A percentile compares a stretch with the other conserved stretches of the same genome.
These are phyloP conservation scores for Lipomyces orientalis DNA, from an alignment of 805 yeast genomes.

Conservation along the genomic window DNA sequence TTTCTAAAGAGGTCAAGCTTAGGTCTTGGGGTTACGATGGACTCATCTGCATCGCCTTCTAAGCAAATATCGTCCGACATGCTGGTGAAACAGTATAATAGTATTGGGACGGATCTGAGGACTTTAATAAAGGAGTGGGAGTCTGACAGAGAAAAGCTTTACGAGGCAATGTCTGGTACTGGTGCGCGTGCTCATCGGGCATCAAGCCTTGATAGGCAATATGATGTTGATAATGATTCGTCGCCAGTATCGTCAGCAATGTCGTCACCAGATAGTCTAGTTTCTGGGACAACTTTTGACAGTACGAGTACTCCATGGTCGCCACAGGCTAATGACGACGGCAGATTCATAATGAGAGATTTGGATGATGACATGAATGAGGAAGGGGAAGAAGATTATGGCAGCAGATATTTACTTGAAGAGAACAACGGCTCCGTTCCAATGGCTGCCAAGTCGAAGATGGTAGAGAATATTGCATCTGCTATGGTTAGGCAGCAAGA, in stretches of 20 bases:
- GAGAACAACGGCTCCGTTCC: conserved; percentile 15
- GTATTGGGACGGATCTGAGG: conserved; percentile 30
- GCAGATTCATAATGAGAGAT: conserved; percentile 8
- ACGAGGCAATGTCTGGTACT: conserved; percentile 19
- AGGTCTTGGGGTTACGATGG: conserved; percentile 2
- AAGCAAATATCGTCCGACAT: conserved; percentile 11
- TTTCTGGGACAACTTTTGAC: conserved; percentile 23
- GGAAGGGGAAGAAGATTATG: conserved; percentile 15
- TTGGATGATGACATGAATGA: conserved; percentile 7
- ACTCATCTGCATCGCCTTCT: conserved; percentile 7
- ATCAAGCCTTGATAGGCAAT: neutral
- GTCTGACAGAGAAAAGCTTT: conserved; percentile 23
- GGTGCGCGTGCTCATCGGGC: neutral
- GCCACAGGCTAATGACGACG: conserved; percentile 2
- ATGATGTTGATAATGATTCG: neutral
- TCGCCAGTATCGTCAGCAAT: conserved; percentile 18
- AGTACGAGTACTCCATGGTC: conserved; percentile 18
- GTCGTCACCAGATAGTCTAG: conserved; percentile 29
- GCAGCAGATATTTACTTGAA: conserved; percentile 14
- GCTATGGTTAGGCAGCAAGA: conserved; percentile 29
- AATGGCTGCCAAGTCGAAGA: conserved; percentile 12
- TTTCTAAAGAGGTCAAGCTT: conserved; percentile 20
- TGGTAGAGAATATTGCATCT: conserved; percentile 33
- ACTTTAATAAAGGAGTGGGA: conserved; percentile 36
- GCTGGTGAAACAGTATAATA: conserved; percentile 33